Conservation (phyloP, 352 stramenopile species). For the Phytopythium mirpurense region DNA sequence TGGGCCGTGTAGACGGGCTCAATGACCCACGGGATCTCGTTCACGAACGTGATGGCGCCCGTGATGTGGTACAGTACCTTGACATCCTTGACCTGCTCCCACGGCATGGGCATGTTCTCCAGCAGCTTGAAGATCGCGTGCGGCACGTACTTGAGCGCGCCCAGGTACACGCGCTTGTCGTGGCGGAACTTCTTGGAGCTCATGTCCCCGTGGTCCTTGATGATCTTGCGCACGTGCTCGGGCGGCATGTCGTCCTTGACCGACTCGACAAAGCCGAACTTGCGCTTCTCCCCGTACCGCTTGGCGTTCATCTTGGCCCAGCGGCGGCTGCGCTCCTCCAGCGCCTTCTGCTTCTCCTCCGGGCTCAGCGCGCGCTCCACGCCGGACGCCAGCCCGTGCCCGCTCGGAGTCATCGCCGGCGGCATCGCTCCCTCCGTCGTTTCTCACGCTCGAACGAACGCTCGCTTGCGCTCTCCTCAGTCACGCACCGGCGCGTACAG, state of each 20-base stretch:
- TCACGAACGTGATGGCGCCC: constrained; percentile 99
- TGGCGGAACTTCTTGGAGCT: constrained; percentile 98
- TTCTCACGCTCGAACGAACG: background rate
- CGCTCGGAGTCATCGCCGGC: constrained; percentile 7
- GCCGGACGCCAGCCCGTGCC: constrained; percentile 4
- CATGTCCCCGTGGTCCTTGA: constrained; percentile 99
- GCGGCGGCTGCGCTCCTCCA: constrained; percentile 78
- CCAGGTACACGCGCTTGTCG: constrained; percentile 99
- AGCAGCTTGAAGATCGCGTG: constrained; percentile 99
- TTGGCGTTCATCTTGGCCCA: constrained; percentile 92
- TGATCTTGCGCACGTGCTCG: constrained; percentile 99
- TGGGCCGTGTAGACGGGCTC: constrained; percentile 99
- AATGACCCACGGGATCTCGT: constrained; percentile 99
- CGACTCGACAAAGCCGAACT: constrained; percentile 92
- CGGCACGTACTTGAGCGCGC: constrained; percentile 99
- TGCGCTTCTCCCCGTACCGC: constrained; percentile 92
- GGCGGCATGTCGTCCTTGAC: constrained; percentile 90
- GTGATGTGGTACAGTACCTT: constrained; percentile 99
- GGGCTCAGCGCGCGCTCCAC: constrained; percentile 17
- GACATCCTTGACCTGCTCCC: constrained; percentile 99
- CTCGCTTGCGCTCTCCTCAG: background rate
- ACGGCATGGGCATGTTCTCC: constrained; percentile 99
- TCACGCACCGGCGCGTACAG: background rate
- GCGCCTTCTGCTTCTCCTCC: constrained; percentile 53
- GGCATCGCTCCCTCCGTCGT: background rate